Conservation (phyloP, 805 yeast species). For the Sugiyamaella lignohabitans region DNA sequence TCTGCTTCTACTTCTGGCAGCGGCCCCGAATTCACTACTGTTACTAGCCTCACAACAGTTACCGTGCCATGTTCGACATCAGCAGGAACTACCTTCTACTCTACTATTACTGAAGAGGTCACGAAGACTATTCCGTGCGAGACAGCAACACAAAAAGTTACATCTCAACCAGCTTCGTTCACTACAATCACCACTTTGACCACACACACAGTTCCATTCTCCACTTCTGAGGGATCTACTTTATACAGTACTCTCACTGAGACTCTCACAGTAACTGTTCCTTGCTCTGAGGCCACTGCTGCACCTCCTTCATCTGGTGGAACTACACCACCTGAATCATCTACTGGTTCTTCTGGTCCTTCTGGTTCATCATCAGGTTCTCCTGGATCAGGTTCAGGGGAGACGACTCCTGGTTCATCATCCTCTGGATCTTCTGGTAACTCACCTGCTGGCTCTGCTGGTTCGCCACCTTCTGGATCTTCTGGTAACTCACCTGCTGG, state of each 20-base stretch:
- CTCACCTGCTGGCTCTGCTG: too few relatives aligned
- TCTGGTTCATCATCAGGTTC: too few relatives aligned
- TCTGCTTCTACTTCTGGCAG: too few relatives aligned
- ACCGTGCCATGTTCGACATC: background rate
- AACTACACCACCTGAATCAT: too few relatives aligned
- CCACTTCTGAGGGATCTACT: constrained; percentile 3
- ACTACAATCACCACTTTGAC: background rate
- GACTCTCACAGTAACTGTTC: constrained; percentile 5
- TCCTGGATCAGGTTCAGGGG: too few relatives aligned
- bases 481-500: too few relatives aligned
- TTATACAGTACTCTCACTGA: constrained; percentile 3
- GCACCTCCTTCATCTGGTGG: too few relatives aligned
- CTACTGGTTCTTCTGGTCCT: background rate
- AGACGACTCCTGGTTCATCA: too few relatives aligned
- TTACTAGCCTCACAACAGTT: constrained; percentile 2
- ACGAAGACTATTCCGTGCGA: background rate
- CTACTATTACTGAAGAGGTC: constrained; percentile 2
- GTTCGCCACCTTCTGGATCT: too few relatives aligned
- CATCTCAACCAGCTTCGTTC: background rate
- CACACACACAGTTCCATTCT: constrained; percentile 13
- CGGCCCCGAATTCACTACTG: too few relatives aligned
- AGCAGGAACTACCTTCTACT: constrained; percentile 1
- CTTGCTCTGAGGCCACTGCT: constrained; percentile 3
- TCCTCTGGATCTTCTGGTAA: too few relatives aligned
- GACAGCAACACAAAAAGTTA: background rate